Conservation (phyloP, 1,284 basidiomycete species). For the Pseudozyma hubeiensis region DNA sequence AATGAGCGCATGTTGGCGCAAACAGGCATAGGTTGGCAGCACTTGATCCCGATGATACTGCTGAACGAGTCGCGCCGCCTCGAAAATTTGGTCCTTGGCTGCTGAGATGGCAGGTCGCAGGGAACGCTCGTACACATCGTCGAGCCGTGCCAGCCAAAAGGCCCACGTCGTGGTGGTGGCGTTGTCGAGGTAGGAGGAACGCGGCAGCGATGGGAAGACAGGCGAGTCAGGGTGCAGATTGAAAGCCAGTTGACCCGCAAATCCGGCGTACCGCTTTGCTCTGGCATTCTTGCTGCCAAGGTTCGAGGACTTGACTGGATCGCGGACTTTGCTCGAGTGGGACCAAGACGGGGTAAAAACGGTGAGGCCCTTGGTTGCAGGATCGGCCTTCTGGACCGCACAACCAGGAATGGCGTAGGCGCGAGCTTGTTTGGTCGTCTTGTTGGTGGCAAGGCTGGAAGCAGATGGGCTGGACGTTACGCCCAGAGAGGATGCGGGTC, state of each 20-base stretch:
- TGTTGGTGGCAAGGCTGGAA: slow-evolving; percentile 3
- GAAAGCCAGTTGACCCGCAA: slow-evolving; percentile 12
- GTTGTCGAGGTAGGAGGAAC: slow-evolving; percentile 23
- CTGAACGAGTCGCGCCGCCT: slow-evolving; percentile 29
- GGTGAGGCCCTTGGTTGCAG: slow-evolving; percentile 8
- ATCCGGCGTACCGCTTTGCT: neutral
- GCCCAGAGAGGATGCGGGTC: slow-evolving; percentile 1
- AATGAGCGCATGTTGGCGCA: slow-evolving; percentile 25
- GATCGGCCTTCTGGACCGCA: slow-evolving; percentile 10
- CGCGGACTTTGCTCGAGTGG: neutral
- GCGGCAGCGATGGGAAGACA: slow-evolving; percentile 9
- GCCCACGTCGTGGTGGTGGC: slow-evolving; percentile 39
- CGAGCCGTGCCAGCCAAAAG: slow-evolving; percentile 33
- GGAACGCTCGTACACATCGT: slow-evolving; percentile 12
- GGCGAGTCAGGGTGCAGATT: slow-evolving; percentile 4
- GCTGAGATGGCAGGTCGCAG: slow-evolving; percentile 18
- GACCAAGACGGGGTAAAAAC: slow-evolving; percentile 1
- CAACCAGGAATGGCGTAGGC: neutral
- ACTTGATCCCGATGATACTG: slow-evolving; percentile 24
- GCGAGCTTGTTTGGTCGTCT: neutral
- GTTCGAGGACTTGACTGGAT: neutral
- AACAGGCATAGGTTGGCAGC: slow-evolving; percentile 13
- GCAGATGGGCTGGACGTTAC: slow-evolving; percentile 17
- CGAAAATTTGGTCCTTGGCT: slow-evolving; percentile 16
- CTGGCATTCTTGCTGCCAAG: neutral